Conservation (phyloP, 2,329 filamentous ascomycete genomes). For the Huntiella decipiens region DNA sequence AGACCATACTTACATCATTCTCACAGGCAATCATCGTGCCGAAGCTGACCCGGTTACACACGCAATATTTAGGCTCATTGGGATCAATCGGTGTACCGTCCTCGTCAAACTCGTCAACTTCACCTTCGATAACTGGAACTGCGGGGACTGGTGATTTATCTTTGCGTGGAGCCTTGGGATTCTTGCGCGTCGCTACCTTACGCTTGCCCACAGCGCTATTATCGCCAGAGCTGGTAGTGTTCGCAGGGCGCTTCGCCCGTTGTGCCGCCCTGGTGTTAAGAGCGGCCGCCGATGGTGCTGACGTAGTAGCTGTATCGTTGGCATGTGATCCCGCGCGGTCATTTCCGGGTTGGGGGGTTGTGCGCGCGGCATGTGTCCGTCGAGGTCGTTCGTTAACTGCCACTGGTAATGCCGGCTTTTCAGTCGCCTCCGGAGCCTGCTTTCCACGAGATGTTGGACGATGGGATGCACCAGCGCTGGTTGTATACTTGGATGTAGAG, state of each 20-base stretch:
- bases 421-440: neutral
- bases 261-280: slow-evolving; percentile 25
- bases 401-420: slow-evolving; percentile 18
- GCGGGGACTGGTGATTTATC: slow-evolving; percentile 21
- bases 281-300: neutral
- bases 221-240: slow-evolving; percentile 38
- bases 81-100: slow-evolving; percentile 55
- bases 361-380: slow-evolving; percentile 35
- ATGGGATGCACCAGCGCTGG: slow-evolving; percentile 19
- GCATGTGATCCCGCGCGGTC: neutral
- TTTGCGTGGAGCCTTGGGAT: slow-evolving; percentile 36
- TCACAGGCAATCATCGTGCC: slow-evolving; percentile 74
- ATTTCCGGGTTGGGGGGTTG: slow-evolving; percentile 34
- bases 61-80: slow-evolving; percentile 56
- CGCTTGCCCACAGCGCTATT: slow-evolving; percentile 53
- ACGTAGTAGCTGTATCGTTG: slow-evolving; percentile 9
- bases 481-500: slow-evolving; percentile 18
- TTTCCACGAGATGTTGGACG: slow-evolving; percentile 35
- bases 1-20: slow-evolving; percentile 45
- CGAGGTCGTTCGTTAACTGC: slow-evolving; percentile 31
- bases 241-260: slow-evolving; percentile 50
- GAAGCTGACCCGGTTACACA: slow-evolving; percentile 63
- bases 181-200: slow-evolving; percentile 50
- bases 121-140: slow-evolving; percentile 24
- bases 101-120: slow-evolving; percentile 42